Percentiles rank a stretch among this genome's conserved stretches.
These are phyloP conservation scores for Elsinoe australis DNA, from an alignment of 2,329 filamentous ascomycete genomes.

Conservation along the genomic window DNA sequence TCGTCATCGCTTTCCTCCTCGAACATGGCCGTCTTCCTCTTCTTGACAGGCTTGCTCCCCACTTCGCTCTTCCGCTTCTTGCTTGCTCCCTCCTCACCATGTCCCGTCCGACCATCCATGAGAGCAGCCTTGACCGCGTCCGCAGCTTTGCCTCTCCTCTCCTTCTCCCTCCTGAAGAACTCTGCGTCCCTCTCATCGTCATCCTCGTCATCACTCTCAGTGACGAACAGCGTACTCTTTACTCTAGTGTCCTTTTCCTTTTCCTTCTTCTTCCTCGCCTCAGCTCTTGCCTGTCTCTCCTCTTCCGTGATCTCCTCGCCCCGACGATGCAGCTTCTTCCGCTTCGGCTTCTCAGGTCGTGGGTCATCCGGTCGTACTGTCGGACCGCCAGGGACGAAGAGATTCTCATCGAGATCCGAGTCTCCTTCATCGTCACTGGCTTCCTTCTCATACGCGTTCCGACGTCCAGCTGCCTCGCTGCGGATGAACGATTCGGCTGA, in stretches of 20 bases:
- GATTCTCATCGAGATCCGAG: conserved; percentile 38
- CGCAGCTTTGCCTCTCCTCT: conserved; percentile 51
- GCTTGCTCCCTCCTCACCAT: conserved; percentile 30
- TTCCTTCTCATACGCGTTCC: conserved; percentile 15
- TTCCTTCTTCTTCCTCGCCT: conserved; percentile 58
- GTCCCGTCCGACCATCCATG: conserved; percentile 30
- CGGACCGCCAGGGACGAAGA: conserved; percentile 64
- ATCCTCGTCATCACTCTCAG: conserved; percentile 80
- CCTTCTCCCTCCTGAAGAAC: conserved; percentile 72
- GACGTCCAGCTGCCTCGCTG: conserved; percentile 50
- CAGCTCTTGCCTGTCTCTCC: conserved; percentile 51
- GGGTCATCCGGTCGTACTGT: conserved; percentile 51
- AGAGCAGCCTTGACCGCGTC: conserved; percentile 44
- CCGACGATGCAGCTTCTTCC: conserved; percentile 47
- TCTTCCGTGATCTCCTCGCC: conserved; percentile 58
- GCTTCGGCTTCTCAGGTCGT: conserved; percentile 47
- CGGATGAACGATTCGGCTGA: conserved; percentile 72
- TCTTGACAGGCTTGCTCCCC: conserved; percentile 20
- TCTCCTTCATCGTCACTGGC: conserved; percentile 18
- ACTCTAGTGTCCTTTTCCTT: conserved; percentile 69
- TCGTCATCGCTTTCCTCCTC: conserved; percentile 16
- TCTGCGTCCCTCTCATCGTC: conserved; percentile 64
- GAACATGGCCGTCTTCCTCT: conserved; percentile 17
- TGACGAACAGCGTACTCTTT: conserved; percentile 77
- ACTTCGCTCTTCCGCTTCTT: conserved; percentile 24